phyloP scores from a whole-genome alignment of 352 stramenopile genomes.

The Globisporangium iwayamae region DNA sequence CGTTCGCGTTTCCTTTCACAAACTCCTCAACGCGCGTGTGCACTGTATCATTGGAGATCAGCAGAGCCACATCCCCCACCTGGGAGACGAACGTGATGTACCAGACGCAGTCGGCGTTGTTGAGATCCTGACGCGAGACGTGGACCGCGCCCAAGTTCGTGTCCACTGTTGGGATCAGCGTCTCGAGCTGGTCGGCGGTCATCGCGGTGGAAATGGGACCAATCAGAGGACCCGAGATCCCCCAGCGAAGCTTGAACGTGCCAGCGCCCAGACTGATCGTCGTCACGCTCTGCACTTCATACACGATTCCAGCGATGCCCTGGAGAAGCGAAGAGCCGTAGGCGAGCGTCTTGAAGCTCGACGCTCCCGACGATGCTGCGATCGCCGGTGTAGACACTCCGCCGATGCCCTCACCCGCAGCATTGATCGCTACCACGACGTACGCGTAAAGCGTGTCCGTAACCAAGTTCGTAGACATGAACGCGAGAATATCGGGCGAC shows the following conservation, averaged over 20 bases:
- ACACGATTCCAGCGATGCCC: conserved; percentile 93
- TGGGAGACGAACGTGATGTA: conserved; percentile 84
- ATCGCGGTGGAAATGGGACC: conserved; percentile 38
- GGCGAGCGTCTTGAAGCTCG: conserved; percentile 84
- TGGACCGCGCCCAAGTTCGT: conserved; percentile 47
- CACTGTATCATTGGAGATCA: conserved; percentile 48
- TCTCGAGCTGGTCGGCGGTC: conserved; percentile 38
- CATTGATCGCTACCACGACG: conserved; percentile 90
- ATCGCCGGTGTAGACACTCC: conserved; percentile 88
- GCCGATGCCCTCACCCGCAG: conserved; percentile 86
- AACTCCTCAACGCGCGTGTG: conserved; percentile 81
- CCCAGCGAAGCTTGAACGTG: conserved; percentile 51
- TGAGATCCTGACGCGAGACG: conserved; percentile 53
- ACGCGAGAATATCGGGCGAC: conserved; percentile 72
- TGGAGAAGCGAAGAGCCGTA: conserved; percentile 78
- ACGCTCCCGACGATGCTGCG: conserved; percentile 87
- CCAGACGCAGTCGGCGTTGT: conserved; percentile 55
- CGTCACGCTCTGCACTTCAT: conserved; percentile 92
- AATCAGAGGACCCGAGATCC: conserved; percentile 27
- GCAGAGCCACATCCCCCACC: conserved; percentile 75
- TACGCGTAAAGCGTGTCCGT: conserved; percentile 92
- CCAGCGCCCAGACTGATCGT: conserved; percentile 33
- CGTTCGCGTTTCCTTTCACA: conserved; percentile 91
- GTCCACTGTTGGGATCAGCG: conserved; percentile 30
- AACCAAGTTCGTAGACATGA: conserved; percentile 79